phyloP scores from a whole-genome alignment of 1,284 basidiomycete genomes.

The Naganishia liquefaciens region DNA sequence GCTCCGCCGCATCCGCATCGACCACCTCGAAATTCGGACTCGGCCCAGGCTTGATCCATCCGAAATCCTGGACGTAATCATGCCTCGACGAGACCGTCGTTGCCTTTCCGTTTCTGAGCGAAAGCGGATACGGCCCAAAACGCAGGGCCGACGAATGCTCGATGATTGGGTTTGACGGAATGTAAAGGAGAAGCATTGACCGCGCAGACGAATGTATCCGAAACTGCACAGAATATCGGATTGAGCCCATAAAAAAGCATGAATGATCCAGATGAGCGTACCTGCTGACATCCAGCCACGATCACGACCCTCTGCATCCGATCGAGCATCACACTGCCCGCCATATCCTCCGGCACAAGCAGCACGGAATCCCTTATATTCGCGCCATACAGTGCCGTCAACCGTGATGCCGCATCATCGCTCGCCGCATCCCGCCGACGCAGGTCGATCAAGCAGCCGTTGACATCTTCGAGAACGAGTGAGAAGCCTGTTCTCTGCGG shows the following conservation, averaged over 20 bases:
- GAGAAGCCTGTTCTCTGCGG: constrained; percentile 7
- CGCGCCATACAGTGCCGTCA: constrained; percentile 30
- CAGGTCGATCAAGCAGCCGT: constrained; percentile 20
- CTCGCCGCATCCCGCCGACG: background rate
- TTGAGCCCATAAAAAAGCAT: background rate
- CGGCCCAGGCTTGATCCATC: constrained; percentile 31
- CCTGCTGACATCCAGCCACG: constrained; percentile 30
- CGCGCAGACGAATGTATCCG: constrained; percentile 24
- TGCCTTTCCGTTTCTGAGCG: too few species aligned
- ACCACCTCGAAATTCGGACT: constrained; percentile 26
- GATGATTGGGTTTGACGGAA: constrained; percentile 32
- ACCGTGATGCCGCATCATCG: background rate
- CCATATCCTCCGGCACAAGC: constrained; percentile 22
- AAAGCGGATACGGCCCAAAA: constrained; percentile 25
- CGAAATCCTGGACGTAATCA: constrained; percentile 30
- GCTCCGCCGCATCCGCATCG: background rate
- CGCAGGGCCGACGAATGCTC: constrained; percentile 23
- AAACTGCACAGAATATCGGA: constrained; percentile 8
- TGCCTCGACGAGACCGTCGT: background rate
- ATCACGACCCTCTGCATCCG: constrained; percentile 16
- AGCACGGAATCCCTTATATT: constrained; percentile 9
- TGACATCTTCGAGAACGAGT: constrained; percentile 10
- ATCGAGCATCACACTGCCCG: constrained; percentile 32
- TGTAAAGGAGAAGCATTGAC: constrained; percentile 11
- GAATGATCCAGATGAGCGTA: background rate